Base-by-base conservation (phyloP, 2,329 filamentous ascomycete species). In the Sphaceloma murrayae region DNA sequence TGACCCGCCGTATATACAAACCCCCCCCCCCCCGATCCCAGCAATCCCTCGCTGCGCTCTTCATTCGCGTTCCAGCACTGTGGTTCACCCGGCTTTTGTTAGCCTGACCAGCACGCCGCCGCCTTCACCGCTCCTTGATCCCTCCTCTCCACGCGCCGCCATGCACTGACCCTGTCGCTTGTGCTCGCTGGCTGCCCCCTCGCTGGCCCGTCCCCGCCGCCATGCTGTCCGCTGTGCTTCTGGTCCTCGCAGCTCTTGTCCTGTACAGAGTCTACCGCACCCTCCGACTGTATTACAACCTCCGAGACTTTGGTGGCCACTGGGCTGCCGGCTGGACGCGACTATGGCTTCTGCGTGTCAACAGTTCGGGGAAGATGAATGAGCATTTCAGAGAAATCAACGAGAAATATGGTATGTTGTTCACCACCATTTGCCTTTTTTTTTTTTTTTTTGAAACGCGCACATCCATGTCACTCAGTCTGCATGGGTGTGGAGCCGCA, bases 311-410 rank as follows among this genome's bases (percentile, higher is more conserved):
- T 48, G 56, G 58, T 14, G 63, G 63, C 19, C 62, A 63, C 43
- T 62, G 60, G 55, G 57, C 54, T 1, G 53, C 56, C 13, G 60
- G 59, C 7, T 65, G 60, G 56, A 61, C 60, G 5, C 52, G 63
- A 13, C 42, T 64, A 49, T 65, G 62, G 62, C 55, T 65, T 29
- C 52, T 63, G 16, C 51, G 52, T 14, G 59, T 59, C 19, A 58
- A 59, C 46, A 51, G 52, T 43, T 61, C 58, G 36, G 63, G 62
- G 5, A 51, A 57, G 39, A 64, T 65, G 60, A 57, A 66, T 50
- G 52, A 55, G 43, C 51, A 55, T 22, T 65, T 64, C 49, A 61
- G 58, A 18, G 55, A 53, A 5, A 51, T 64, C 31, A 64, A 60
- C 43, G 50, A 53, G 27, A 56, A 58, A 50, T 59, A 64, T 54